Evolutionary conservation across 202 grass and related monocot genomes (phyloP), one percentile per base, ranked within the genome.

Genomic region (Eragrostis tef): DNA sequence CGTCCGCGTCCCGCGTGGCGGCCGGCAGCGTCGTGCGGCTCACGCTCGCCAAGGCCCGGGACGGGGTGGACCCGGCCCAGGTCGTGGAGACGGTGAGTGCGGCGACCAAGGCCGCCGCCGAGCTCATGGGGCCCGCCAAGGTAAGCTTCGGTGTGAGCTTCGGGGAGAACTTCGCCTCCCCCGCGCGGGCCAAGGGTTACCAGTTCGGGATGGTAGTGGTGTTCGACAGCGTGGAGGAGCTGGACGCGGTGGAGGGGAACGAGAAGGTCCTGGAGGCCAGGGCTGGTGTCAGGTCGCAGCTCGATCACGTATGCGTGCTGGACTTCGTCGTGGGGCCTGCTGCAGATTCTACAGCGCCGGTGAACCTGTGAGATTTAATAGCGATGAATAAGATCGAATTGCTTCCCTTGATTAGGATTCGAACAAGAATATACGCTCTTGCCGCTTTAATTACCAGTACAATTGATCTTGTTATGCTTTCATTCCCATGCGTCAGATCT

Each of bases 121-220:
- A 79, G 60, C 67, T 53, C 41, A 70, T 25, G 71, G 77, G 87
- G 15, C 6, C 81, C 1, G 29, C 29, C 49, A 86, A 59, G 83
- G 87, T 96, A 62, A 93, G 88, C 1, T 31, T 31, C 29, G 29
- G 29, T 1, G 29, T 31, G 2, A 31, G 29, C 79, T 93, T 88
- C 34, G 96, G 96, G 44, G 96, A 95, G 65, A 99, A 92, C 74
- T 99, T 99, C 85, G 29, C 29, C 29, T 95, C 92, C 67, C 92
- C 85, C 14, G 92, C 64, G 10, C 75, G 92, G 71, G 96, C 96
- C 13, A 98, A 98, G 80, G 96, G 92, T n/a, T 93, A 86, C 85
- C 79, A 85, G 36, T 90, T 93, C 17, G 96, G 90, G 44, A 86
- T 98, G 85, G 86, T 98, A 22, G 89, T 87, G 1, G 85, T 89